Evolutionary conservation across 139 green algal genomes (phyloP).

Genomic region (Medakamo hakoo): DNA sequence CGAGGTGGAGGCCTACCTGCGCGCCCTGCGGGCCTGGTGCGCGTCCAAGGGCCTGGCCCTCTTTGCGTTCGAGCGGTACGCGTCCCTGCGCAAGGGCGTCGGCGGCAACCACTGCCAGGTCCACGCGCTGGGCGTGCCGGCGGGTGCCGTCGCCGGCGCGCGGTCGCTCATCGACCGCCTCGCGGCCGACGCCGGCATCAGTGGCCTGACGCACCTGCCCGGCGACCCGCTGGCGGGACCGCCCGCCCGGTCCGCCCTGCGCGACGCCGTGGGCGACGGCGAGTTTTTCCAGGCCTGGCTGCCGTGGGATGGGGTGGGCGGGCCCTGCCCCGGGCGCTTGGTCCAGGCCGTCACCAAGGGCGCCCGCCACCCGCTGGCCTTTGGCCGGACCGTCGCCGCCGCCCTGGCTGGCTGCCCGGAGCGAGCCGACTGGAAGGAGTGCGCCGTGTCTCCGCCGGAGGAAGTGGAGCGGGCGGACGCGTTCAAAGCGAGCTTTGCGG

Average conservation of each 20-base stretch:
- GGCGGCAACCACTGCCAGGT: conserved; percentile 83
- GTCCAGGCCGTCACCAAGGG: background rate
- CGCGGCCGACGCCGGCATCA: conserved; percentile 12
- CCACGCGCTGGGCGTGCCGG: conserved; percentile 50
- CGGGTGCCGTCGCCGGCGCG: conserved; percentile 5
- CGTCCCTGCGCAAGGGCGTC: conserved; percentile 43
- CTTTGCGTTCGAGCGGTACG: conserved; percentile 78
- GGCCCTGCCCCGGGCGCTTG: background rate
- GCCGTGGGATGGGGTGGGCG: too few relatives aligned
- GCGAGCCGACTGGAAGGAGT: conserved; percentile 67
- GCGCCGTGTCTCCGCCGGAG: conserved; percentile 23
- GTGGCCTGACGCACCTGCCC: conserved; percentile 7
- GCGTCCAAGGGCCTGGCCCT: conserved; percentile 36
- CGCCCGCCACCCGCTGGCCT: conserved; percentile 53
- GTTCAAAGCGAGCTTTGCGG: conserved; percentile 35
- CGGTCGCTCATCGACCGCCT: conserved; percentile 13
- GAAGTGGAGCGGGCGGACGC: conserved; percentile 38
- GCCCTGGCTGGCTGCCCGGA: conserved; percentile 44
- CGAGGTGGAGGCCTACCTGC: conserved; percentile 51
- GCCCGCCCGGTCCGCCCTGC: background rate
- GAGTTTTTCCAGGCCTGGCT: conserved; percentile 56
- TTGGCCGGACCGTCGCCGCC: conserved; percentile 60
- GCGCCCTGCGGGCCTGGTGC: conserved; percentile 44
- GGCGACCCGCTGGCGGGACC: background rate
- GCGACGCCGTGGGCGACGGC: conserved; percentile 27